Evolutionary conservation across 306 rosid species (phyloP).

Genomic region (Lathyrus sativus): DNA sequence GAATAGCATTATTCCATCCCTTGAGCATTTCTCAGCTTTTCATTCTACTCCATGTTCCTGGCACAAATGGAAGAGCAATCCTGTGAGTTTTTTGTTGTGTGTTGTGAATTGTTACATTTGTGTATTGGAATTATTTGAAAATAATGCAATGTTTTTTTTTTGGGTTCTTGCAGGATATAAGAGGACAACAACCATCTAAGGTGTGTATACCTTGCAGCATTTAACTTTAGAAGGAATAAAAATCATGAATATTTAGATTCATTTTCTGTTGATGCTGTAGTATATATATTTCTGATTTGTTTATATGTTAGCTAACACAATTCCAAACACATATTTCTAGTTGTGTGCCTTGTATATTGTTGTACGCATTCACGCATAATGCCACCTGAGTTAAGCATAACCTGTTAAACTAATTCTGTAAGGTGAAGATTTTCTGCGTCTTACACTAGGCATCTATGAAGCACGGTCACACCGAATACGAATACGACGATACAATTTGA

Average conservation of each 20-base stretch:
- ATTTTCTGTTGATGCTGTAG: constrained; percentile 5
- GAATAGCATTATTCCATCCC: constrained; percentile 44
- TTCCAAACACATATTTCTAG: too few relatives aligned
- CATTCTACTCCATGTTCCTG: constrained; percentile 63
- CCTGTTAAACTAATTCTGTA: too few relatives aligned
- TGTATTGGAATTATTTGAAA: constrained; percentile 15
- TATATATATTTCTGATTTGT: too few relatives aligned
- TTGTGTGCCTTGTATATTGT: too few relatives aligned
- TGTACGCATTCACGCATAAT: too few relatives aligned
- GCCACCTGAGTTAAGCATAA: too few relatives aligned
- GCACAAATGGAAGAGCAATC: constrained; percentile 52
- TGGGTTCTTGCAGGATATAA: constrained; percentile 41
- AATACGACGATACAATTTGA: too few relatives aligned
- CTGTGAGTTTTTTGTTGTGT: constrained; percentile 45
- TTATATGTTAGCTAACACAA: too few relatives aligned
- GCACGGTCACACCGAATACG: too few relatives aligned
- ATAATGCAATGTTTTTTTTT: constrained; percentile 3
- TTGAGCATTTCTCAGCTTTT: constrained; percentile 49
- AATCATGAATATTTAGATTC: constrained; percentile 7
- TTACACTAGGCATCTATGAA: too few relatives aligned
- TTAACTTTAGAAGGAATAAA: not conserved
- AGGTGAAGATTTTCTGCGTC: too few relatives aligned
- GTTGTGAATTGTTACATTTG: not conserved
- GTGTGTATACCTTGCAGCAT: constrained; percentile 36
- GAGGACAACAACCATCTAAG: constrained; percentile 55